phyloP scores from a whole-genome alignment of 2,329 filamentous ascomycete genomes.

The Colletotrichum sp. region DNA sequence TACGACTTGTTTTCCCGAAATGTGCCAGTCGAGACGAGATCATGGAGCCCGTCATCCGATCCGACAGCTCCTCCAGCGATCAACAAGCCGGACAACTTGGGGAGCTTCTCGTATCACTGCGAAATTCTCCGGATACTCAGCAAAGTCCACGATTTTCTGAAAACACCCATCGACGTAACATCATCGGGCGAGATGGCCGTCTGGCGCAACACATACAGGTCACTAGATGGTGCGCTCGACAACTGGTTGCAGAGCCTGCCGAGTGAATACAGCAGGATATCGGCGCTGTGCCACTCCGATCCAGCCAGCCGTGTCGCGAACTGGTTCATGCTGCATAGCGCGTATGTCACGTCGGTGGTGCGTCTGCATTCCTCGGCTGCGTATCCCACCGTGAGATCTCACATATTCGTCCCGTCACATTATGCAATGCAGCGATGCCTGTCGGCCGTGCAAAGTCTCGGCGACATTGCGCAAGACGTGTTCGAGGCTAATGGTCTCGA shows the following conservation, averaged over 20 bases:
- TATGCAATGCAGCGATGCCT: slow-evolving; percentile 50
- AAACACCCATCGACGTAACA: slow-evolving; percentile 42
- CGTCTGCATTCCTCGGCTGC: slow-evolving; percentile 48
- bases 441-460: slow-evolving; percentile 47
- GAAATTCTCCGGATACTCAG: slow-evolving; percentile 47
- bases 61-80: slow-evolving; percentile 27
- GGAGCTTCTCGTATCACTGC: slow-evolving; percentile 50
- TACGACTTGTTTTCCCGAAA: slow-evolving; percentile 50
- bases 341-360: slow-evolving; percentile 48
- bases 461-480: slow-evolving; percentile 47
- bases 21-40: slow-evolving; percentile 45
- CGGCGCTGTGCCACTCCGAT: slow-evolving; percentile 48
- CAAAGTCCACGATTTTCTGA: slow-evolving; percentile 47
- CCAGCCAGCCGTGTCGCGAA: slow-evolving; percentile 50
- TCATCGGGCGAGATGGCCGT: slow-evolving; percentile 40
- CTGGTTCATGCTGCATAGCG: slow-evolving; percentile 51
- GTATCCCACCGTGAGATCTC: slow-evolving; percentile 43
- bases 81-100: slow-evolving; percentile 45
- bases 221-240: slow-evolving; percentile 42
- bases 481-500: slow-evolving; percentile 47
- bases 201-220: slow-evolving; percentile 46
- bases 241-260: slow-evolving; percentile 46
- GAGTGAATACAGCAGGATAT: slow-evolving; percentile 50
- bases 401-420: slow-evolving; percentile 46
- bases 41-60: slow-evolving; percentile 27